Percentiles rank a stretch among this genome's conserved stretches.
Conservation (phyloP, 2,329 filamentous ascomycete species). For the Xylaria hypoxylon region DNA sequence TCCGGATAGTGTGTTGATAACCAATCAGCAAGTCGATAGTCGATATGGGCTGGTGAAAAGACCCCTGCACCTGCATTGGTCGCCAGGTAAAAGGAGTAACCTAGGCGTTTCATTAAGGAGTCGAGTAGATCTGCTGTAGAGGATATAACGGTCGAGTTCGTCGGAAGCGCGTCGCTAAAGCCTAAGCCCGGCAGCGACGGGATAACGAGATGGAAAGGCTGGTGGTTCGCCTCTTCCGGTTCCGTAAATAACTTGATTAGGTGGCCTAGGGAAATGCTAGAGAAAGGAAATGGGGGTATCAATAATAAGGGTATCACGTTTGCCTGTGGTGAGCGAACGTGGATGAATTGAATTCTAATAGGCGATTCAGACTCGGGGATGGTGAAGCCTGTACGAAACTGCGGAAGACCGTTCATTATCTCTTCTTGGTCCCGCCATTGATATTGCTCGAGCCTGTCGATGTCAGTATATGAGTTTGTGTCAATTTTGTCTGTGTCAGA, state of each 20-base stretch:
- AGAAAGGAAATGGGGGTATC: slow-evolving; percentile 73
- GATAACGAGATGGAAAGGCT: slow-evolving; percentile 74
- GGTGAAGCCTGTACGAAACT: slow-evolving; percentile 70
- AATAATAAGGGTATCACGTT: slow-evolving; percentile 72
- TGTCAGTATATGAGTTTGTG: slow-evolving; percentile 10
- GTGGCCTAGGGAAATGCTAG: slow-evolving; percentile 69
- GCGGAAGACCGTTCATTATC: slow-evolving; percentile 70
- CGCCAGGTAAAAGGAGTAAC: slow-evolving; percentile 69
- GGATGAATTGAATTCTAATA: slow-evolving; percentile 73
- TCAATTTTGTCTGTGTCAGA: not conserved
- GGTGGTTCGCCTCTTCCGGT: slow-evolving; percentile 59
- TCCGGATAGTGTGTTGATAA: slow-evolving; percentile 61
- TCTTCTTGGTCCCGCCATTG: slow-evolving; percentile 72
- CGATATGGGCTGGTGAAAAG: slow-evolving; percentile 60
- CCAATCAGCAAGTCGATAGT: slow-evolving; percentile 62
- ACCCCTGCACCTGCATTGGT: slow-evolving; percentile 64
- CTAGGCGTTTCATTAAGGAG: slow-evolving; percentile 69
- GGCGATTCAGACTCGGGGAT: slow-evolving; percentile 55
- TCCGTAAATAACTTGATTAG: slow-evolving; percentile 66
- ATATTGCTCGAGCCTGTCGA: slow-evolving; percentile 72
- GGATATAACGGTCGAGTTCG: slow-evolving; percentile 61
- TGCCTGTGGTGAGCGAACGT: slow-evolving; percentile 64
- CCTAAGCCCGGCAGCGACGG: slow-evolving; percentile 74
- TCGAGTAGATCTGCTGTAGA: slow-evolving; percentile 68
- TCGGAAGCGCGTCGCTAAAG: slow-evolving; percentile 72